Evolutionary conservation across 257 asterid species (phyloP).

Genomic region (Leptodermis oblonga): DNA sequence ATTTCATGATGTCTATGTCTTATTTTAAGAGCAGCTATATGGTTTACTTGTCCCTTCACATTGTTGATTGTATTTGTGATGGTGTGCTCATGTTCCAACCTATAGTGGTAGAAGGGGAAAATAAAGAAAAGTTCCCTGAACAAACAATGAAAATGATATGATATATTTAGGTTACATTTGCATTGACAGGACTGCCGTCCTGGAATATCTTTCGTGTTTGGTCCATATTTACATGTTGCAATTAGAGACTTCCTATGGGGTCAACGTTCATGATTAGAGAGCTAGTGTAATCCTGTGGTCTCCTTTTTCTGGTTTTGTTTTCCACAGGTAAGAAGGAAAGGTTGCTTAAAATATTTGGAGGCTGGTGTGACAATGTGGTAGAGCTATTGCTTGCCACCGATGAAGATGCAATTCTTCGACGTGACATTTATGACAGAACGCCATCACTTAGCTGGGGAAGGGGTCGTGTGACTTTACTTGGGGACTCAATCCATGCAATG

Average conservation of each 20-base stretch:
- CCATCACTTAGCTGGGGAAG: conserved; percentile 85
- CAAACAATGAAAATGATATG: not conserved
- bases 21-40: no score
- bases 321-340: conserved; percentile 72
- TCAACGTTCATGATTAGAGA: not conserved
- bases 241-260: not conserved
- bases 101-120: not conserved
- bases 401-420: conserved; percentile 86
- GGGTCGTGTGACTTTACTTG: conserved; percentile 91
- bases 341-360: conserved; percentile 70
- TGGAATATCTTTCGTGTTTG: not conserved
- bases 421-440: conserved; percentile 84
- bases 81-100: not conserved
- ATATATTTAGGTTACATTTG: not conserved
- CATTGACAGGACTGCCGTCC: not conserved
- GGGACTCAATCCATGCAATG: conserved; percentile 98
- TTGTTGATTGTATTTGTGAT: not conserved
- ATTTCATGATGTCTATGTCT: not conserved
- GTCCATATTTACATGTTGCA: not conserved
- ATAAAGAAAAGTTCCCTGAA: not conserved
- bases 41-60: not conserved
- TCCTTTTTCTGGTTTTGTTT: not conserved
- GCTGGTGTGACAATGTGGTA: conserved; percentile 93
- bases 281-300: not conserved
- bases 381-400: conserved; percentile 76